These are phyloP conservation scores for Strobilomyces confusus DNA, from an alignment of 768 basidiomycete genomes.

Conservation along the genomic window DNA sequence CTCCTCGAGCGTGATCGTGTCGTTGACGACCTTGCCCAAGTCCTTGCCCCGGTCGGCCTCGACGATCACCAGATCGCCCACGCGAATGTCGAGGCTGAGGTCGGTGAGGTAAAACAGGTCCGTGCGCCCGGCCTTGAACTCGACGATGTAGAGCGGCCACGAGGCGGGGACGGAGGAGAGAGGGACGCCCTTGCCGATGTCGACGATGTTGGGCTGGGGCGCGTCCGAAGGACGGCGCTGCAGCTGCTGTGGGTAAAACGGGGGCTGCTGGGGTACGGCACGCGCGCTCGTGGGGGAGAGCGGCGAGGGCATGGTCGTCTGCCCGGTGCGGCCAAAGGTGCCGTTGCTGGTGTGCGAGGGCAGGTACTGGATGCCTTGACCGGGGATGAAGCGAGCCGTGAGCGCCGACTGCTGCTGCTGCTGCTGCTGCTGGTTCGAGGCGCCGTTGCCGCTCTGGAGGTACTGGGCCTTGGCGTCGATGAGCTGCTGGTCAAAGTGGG, in stretches of 20 bases:
- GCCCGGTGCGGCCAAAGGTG: slow-evolving; percentile 36
- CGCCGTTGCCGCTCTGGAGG: slow-evolving; percentile 19
- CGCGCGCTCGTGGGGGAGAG: slow-evolving; percentile 47
- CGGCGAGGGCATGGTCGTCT: slow-evolving; percentile 44
- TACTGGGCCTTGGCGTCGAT: slow-evolving; percentile 40
- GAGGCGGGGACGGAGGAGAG: slow-evolving; percentile 76
- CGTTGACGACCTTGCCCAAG: slow-evolving; percentile 87
- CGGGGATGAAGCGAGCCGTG: slow-evolving; percentile 60
- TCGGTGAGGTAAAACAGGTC: slow-evolving; percentile 92
- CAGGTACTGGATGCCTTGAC: slow-evolving; percentile 60
- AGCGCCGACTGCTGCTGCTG: slow-evolving; percentile 37
- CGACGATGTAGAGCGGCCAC: slow-evolving; percentile 92
- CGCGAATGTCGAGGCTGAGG: slow-evolving; percentile 56
- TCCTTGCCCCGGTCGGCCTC: slow-evolving; percentile 95
- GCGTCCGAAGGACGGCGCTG: slow-evolving; percentile 42
- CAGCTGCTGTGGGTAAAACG: slow-evolving; percentile 29
- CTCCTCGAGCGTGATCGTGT: slow-evolving; percentile 83
- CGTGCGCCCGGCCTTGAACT: slow-evolving; percentile 96
- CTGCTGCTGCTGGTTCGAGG: slow-evolving; percentile 23
- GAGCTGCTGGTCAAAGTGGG: slow-evolving; percentile 45
- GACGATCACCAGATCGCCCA: slow-evolving; percentile 92
- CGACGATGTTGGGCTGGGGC: slow-evolving; percentile 32
- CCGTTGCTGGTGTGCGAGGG: slow-evolving; percentile 32
- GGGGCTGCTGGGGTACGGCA: slow-evolving; percentile 26
- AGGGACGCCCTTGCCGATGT: slow-evolving; percentile 88